Percentiles rank a stretch among this genome's conserved stretches.
phyloP scores from a whole-genome alignment of 2,329 filamentous ascomycete genomes.

The Chrysoporthe deuterocubensis region DNA sequence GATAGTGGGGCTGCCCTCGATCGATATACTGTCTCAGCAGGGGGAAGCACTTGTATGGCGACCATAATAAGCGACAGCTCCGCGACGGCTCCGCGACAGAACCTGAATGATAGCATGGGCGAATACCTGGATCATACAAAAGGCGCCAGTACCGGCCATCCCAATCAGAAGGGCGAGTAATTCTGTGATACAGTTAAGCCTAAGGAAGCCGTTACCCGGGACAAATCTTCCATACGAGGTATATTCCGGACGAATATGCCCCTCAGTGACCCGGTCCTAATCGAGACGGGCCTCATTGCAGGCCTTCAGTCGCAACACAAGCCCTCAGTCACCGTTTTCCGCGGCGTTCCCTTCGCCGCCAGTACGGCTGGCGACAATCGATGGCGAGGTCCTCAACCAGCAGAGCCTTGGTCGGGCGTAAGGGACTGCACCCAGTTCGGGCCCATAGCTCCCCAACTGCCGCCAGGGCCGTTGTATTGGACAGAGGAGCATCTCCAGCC shows the following conservation, averaged over 20 bases:
- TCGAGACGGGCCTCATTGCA: conserved; percentile 8
- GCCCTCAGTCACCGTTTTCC: conserved; percentile 36
- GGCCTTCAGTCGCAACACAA: conserved; percentile 1
- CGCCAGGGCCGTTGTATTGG: conserved; percentile 33
- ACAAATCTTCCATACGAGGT: not conserved
- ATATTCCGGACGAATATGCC: not conserved
- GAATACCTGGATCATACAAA: no score
- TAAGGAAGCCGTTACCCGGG: no score
- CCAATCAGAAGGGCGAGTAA: no score
- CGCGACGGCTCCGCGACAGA: no score
- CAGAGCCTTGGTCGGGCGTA: not conserved
- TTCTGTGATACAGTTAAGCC: no score
- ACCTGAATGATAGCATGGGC: no score
- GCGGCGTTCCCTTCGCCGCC: conserved; percentile 45
- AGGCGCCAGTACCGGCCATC: no score
- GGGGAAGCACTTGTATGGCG: no score
- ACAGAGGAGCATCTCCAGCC: conserved; percentile 14
- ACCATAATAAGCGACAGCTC: no score
- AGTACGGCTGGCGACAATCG: conserved; percentile 46
- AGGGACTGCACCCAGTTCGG: conserved; percentile 35
- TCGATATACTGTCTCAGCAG: not conserved
- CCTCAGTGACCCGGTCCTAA: not conserved
- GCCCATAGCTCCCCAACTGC: conserved; percentile 32
- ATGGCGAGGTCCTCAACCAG: conserved; percentile 38
- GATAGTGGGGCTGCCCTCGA: not conserved